Evolutionary conservation across 1,284 basidiomycete genomes (phyloP).

Genomic region (Phaffia rhodozyma): DNA sequence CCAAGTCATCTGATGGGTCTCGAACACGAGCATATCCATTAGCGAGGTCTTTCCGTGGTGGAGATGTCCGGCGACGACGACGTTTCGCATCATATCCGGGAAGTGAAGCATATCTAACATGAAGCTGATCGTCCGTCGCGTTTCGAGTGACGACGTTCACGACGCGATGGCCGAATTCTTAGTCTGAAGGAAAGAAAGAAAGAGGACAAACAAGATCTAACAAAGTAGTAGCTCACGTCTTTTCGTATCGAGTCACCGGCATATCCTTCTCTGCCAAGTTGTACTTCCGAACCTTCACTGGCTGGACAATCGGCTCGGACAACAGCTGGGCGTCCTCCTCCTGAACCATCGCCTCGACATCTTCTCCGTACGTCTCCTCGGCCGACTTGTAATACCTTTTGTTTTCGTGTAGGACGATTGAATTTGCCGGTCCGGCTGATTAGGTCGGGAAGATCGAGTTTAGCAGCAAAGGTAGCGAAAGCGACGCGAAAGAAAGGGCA

Average conservation of each 20-base stretch:
- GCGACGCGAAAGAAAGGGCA: background rate
- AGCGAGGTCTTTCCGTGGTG: constrained; percentile 97
- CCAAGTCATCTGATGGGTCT: constrained; percentile 91
- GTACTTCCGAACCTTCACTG: constrained; percentile 86
- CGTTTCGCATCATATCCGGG: constrained; percentile 90
- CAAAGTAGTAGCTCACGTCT: constrained; percentile 50
- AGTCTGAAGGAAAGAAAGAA: background rate
- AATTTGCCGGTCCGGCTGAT: constrained; percentile 47
- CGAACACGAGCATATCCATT: constrained; percentile 91
- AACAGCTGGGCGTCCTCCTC: constrained; percentile 96
- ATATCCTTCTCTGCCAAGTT: constrained; percentile 83
- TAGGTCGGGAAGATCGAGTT: background rate
- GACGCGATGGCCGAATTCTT: constrained; percentile 23
- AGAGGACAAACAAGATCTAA: background rate
- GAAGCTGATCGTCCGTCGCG: constrained; percentile 46
- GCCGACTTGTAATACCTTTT: constrained; percentile 97
- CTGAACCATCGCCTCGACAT: constrained; percentile 92
- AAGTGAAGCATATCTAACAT: constrained; percentile 82
- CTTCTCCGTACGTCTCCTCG: constrained; percentile 79
- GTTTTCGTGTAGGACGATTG: constrained; percentile 88
- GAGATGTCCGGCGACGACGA: constrained; percentile 86
- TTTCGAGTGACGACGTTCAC: background rate
- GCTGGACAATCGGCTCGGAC: constrained; percentile 88
- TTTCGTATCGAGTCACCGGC: constrained; percentile 85
- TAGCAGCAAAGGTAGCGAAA: background rate